Evolutionary conservation across 345 rosid genomes (phyloP).

Genomic region (Sapria himalayana): DNA sequence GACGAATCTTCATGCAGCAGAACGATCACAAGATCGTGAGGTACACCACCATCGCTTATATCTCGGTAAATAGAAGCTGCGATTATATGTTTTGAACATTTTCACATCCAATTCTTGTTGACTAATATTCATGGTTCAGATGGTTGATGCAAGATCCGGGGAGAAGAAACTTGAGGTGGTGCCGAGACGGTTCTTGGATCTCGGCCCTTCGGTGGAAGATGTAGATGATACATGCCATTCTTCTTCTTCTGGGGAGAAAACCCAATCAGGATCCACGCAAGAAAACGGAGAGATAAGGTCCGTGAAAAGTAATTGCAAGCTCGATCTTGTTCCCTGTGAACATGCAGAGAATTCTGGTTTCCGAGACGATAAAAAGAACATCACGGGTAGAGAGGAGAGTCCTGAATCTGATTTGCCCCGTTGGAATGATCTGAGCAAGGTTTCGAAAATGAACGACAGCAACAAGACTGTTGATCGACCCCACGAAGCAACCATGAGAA

Average conservation of each 20-base stretch:
- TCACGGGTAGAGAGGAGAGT: slow-evolving; percentile 39
- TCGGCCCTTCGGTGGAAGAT: slow-evolving; percentile 19
- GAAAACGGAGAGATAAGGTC: slow-evolving; percentile 11
- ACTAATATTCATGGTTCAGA: too few species aligned
- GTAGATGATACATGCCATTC: slow-evolving; percentile 24
- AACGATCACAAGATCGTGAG: slow-evolving; percentile 15
- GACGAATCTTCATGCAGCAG: slow-evolving; percentile 12
- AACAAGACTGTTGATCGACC: slow-evolving; percentile 30
- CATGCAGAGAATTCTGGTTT: slow-evolving; percentile 14
- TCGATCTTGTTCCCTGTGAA: slow-evolving; percentile 14
- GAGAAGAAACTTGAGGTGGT: slow-evolving; percentile 19
- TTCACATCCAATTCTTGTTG: too few species aligned
- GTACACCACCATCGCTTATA: too few species aligned
- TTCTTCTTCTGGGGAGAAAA: slow-evolving; percentile 65
- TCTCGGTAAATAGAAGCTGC: too few species aligned
- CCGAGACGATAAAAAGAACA: slow-evolving; percentile 22
- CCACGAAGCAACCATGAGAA: slow-evolving; percentile 71
- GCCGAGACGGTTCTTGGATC: slow-evolving; percentile 52
- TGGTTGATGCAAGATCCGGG: slow-evolving; percentile 19
- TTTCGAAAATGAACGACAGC: slow-evolving; percentile 18
- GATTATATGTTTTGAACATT: too few species aligned
- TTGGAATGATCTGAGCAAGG: slow-evolving; percentile 48
- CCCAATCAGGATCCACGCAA: slow-evolving; percentile 32
- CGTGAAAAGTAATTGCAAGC: slow-evolving; percentile 10
- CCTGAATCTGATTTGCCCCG: slow-evolving; percentile 44